These are phyloP conservation scores for Beauveria asiatica DNA, from an alignment of 2,329 filamentous ascomycete genomes.

Conservation along the genomic window DNA sequence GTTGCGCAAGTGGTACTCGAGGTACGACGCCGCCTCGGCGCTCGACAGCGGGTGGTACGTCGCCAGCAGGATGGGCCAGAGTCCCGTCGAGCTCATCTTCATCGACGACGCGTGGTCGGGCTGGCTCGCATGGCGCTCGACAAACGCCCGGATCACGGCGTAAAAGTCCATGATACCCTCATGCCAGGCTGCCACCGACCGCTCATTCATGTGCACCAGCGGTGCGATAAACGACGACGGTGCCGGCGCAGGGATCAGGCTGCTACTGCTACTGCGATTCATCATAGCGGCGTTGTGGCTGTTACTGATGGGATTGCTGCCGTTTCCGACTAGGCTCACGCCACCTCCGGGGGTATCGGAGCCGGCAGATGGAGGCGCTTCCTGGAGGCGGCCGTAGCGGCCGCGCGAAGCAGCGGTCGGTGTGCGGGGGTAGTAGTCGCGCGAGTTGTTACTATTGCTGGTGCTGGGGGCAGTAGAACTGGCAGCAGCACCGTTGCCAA, in stretches of 20 bases:
- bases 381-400: constrained; percentile 24
- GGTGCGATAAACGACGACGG: constrained; percentile 16
- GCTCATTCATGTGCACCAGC: constrained; percentile 28
- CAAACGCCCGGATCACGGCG: constrained; percentile 26
- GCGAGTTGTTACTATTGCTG: constrained; percentile 17
- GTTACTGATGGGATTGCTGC: neutral
- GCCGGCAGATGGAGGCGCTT: constrained; percentile 11
- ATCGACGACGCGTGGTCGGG: constrained; percentile 22
- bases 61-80: constrained; percentile 30
- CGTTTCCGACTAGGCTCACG: neutral
- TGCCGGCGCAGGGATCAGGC: neutral
- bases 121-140: constrained; percentile 25
- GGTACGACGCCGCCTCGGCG: constrained; percentile 31
- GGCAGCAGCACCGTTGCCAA: constrained; percentile 9
- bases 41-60: constrained; percentile 30
- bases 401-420: constrained; percentile 19
- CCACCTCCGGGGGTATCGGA: constrained; percentile 3
- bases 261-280: constrained; percentile 8
- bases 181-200: constrained; percentile 26
- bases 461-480: constrained; percentile 11
- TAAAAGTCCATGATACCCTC: constrained; percentile 30
- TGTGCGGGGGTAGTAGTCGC: constrained; percentile 22
- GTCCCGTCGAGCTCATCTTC: constrained; percentile 21
- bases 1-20: constrained; percentile 31
- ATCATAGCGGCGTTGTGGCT: constrained; percentile 11